A percentile compares a stretch with the other conserved stretches of the same genome.
Evolutionary conservation across 2,329 filamentous ascomycete species (phyloP).

Genomic region (Aspergillus candidus): DNA sequence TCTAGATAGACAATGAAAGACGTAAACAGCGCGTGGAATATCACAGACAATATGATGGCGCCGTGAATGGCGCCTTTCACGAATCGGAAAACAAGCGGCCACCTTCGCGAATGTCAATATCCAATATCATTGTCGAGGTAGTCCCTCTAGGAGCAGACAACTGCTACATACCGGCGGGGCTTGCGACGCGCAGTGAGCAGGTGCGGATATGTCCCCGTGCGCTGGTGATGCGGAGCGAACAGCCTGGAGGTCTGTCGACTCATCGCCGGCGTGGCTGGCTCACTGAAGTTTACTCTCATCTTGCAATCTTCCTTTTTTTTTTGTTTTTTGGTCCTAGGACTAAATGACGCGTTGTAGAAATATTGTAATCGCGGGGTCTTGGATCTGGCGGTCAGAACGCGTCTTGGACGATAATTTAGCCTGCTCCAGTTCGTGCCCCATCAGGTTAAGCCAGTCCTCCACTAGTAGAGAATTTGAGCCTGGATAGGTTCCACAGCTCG

Average conservation of each 20-base stretch:
- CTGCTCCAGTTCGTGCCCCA: no score
- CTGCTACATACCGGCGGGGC: constrained; percentile 21
- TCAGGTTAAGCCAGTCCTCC: no score
- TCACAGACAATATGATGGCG: constrained; percentile 52
- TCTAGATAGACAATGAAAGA: constrained; percentile 55
- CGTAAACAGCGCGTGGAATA: constrained; percentile 54
- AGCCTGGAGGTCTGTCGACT: constrained; percentile 26
- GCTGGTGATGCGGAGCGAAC: constrained; percentile 15
- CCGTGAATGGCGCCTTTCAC: constrained; percentile 58
- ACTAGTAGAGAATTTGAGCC: no score
- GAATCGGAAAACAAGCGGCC: constrained; percentile 59
- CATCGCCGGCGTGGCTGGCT: constrained; percentile 24
- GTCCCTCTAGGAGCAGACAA: neutral
- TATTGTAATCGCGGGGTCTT: no score
- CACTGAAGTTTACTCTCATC: constrained; percentile 27
- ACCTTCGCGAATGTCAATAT: constrained; percentile 32
- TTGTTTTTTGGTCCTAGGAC: neutral
- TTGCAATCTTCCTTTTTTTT: neutral
- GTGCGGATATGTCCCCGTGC: constrained; percentile 26
- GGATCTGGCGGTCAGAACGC: no score
- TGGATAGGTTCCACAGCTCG: no score
- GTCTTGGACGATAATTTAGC: no score
- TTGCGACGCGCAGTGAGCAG: constrained; percentile 26
- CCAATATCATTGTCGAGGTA: neutral
- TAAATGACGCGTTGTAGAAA: no score